A percentile compares a stretch with the other conserved stretches of the same genome.
Evolutionary conservation across 73 alveolate species (phyloP).

Genomic region (Symbiodinium pilosum): DNA sequence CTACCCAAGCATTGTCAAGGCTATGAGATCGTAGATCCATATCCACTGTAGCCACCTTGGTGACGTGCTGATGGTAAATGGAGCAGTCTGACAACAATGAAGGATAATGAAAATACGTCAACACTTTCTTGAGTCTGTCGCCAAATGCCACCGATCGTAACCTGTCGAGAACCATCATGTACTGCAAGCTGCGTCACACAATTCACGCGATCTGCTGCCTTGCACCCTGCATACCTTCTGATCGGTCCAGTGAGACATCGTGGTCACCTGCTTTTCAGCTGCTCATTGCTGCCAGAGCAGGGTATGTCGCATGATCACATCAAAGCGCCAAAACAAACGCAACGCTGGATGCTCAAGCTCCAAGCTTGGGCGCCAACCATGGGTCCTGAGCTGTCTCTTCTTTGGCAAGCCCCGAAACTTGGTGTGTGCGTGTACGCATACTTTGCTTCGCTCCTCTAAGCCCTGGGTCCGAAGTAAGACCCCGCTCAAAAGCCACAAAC

Average conservation of each 20-base stretch:
- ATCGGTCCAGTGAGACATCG: conserved; percentile 36
- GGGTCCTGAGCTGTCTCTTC: conserved; percentile 22
- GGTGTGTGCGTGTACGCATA: no score
- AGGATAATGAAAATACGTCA: no score
- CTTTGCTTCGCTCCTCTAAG: no score
- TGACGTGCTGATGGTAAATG: no score
- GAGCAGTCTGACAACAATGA: no score
- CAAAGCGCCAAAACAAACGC: not conserved
- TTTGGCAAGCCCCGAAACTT: not conserved
- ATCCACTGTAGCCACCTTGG: conserved; percentile 36
- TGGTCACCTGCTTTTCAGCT: not conserved
- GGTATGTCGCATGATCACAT: not conserved
- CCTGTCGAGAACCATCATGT: not conserved
- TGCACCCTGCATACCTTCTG: conserved; percentile 78
- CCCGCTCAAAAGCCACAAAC: no score
- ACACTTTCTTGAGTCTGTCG: not conserved
- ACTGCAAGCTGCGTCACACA: not conserved
- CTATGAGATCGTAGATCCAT: conserved; percentile 58
- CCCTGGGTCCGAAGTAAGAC: no score
- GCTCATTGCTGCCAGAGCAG: not conserved
- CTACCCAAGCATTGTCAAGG: not conserved
- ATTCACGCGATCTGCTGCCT: not conserved
- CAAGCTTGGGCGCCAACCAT: conserved; percentile 20
- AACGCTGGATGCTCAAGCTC: no score
- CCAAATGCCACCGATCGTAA: not conserved